phyloP scores from a whole-genome alignment of 2,329 filamentous ascomycete species.

The Colletotrichum neosansevieriae region DNA sequence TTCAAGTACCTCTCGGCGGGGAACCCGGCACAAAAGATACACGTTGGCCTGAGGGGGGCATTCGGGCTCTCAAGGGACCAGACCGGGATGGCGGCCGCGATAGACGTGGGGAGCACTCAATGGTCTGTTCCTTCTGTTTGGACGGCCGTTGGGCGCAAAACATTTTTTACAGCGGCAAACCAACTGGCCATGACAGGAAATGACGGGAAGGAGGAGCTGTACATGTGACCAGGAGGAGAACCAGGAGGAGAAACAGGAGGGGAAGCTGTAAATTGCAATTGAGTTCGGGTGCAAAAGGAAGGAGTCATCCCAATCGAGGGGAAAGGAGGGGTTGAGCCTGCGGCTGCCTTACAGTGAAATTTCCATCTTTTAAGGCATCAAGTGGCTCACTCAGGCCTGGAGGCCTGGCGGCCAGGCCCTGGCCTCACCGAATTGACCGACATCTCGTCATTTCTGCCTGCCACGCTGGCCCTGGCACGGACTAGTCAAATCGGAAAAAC shows the following conservation, averaged over 20 bases:
- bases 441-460: no score
- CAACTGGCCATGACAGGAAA: not conserved
- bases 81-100: not conserved
- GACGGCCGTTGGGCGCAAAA: constrained; percentile 1
- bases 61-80: constrained; percentile 22
- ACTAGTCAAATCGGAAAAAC: not conserved
- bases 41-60: constrained; percentile 16
- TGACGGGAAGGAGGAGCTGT: not conserved
- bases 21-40: not conserved
- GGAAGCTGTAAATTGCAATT: no score
- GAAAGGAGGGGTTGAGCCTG: not conserved
- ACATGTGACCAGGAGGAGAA: constrained; percentile 2
- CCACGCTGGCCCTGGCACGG: no score
- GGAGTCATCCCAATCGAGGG: no score
- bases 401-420: no score
- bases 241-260: not conserved
- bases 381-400: no score
- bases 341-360: no score
- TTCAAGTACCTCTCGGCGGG: not conserved
- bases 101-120: constrained; percentile 36
- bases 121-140: constrained; percentile 20
- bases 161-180: not conserved
- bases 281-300: no score
- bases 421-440: no score
- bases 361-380: not conserved